These are phyloP conservation scores for Mycena belliarum DNA, from an alignment of 768 basidiomycete genomes.

Conservation along the genomic window DNA sequence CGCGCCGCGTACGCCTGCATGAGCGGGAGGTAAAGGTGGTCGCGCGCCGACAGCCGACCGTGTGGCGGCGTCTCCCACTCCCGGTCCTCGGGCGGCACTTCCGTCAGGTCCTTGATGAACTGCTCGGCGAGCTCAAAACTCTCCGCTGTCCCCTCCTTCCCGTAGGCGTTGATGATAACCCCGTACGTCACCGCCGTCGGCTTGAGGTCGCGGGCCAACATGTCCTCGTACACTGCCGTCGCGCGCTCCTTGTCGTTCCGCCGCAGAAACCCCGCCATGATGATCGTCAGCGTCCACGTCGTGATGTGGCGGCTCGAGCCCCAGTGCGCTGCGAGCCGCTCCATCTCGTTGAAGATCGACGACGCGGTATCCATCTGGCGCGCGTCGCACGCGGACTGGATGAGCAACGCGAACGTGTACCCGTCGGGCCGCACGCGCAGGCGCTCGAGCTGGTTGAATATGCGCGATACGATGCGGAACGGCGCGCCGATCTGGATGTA, in stretches of 20 bases:
- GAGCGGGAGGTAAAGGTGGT: conserved; percentile 63
- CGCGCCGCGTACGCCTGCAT: conserved; percentile 50
- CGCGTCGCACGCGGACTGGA: conserved; percentile 81
- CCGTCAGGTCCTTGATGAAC: conserved; percentile 58
- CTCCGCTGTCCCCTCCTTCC: conserved; percentile 46
- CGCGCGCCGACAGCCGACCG: conserved; percentile 45
- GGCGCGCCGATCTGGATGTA: conserved; percentile 82
- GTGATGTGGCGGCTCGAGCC: conserved; percentile 45
- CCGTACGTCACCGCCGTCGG: conserved; percentile 71
- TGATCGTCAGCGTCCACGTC: conserved; percentile 66
- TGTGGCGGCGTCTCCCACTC: conserved; percentile 41
- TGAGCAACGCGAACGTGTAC: conserved; percentile 70
- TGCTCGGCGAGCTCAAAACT: conserved; percentile 63
- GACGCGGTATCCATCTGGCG: conserved; percentile 63
- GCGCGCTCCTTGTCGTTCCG: conserved; percentile 54
- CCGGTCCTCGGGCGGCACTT: conserved; percentile 31
- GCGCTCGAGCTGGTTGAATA: conserved; percentile 59
- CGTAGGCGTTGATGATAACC: conserved; percentile 65
- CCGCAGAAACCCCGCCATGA: conserved; percentile 75
- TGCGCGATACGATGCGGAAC: conserved; percentile 55
- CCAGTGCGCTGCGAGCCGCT: conserved; percentile 40
- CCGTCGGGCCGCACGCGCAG: conserved; percentile 56
- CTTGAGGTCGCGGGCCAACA: conserved; percentile 62
- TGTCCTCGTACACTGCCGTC: conserved; percentile 68
- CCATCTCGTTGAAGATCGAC: conserved; percentile 71